Evolutionary conservation across 2,329 filamentous ascomycete species (phyloP).

Genomic region (Torrubiellomyces zombiae): DNA sequence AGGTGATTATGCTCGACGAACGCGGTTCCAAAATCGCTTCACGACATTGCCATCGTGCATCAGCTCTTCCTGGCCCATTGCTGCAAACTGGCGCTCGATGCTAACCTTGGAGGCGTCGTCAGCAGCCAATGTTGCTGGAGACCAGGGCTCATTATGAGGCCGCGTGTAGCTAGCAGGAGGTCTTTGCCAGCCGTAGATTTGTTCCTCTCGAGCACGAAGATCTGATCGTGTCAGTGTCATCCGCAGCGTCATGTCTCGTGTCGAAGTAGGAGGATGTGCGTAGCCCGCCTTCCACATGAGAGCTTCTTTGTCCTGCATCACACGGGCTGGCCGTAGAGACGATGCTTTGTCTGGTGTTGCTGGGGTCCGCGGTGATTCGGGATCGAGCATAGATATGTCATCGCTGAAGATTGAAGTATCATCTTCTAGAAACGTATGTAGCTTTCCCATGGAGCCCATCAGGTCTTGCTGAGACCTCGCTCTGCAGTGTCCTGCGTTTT

Average conservation of each 20-base stretch:
- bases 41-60: constrained; percentile 30
- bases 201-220: constrained; percentile 56
- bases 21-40: constrained; percentile 48
- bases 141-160: constrained; percentile 16
- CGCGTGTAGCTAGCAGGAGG: constrained; percentile 21
- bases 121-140: constrained; percentile 14
- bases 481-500: constrained; percentile 9
- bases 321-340: constrained; percentile 11
- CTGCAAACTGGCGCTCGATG: constrained; percentile 35
- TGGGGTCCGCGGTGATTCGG: constrained; percentile 43
- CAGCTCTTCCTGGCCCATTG: constrained; percentile 31
- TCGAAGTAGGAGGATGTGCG: constrained; percentile 36
- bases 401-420: constrained; percentile 42
- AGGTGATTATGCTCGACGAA: constrained; percentile 33
- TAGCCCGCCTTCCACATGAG: constrained; percentile 21
- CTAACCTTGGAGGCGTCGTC: constrained; percentile 29
- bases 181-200: constrained; percentile 53
- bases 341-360: constrained; percentile 26
- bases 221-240: constrained; percentile 92
- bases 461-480: constrained; percentile 11
- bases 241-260: constrained; percentile 81
- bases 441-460: constrained; percentile 27
- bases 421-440: constrained; percentile 41
- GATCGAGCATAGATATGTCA: constrained; percentile 35
- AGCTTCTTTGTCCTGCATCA: constrained; percentile 10